Evolutionary conservation across 2,329 filamentous ascomycete genomes (phyloP), one percentile per base, ranked within the genome.

Genomic region (Calcarisporium arbuscula): DNA sequence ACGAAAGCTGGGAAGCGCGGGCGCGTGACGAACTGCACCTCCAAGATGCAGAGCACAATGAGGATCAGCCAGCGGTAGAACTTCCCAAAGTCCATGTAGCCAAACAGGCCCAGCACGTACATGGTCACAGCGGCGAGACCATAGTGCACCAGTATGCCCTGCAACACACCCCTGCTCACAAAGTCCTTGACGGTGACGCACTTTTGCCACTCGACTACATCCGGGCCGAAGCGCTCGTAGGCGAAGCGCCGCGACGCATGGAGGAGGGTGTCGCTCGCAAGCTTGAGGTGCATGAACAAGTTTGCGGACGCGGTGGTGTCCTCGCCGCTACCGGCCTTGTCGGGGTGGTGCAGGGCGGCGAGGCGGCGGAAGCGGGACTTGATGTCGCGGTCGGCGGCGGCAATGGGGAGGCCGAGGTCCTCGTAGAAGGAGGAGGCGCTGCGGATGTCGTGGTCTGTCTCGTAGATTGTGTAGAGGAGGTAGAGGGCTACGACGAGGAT

Each of bases 391-490:
- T 94, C 87, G 34, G 75, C 72, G 9, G 84, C 82, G 37, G 72
- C 59, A 23, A 81, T 69, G 10, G 80, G 67, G 1, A 95, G 74
- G 22, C 78, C 78, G 1, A 98, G 74, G 43, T 82, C 74, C 30
- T 75, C 68, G 64, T 95, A 96, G 65, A 84, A 95, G 58, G 86
- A 80, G 14, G 82, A 79, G 2, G 70, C 66, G 28, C 72, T 66
- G 43, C 77, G 82, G 19, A 95, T 71, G 43, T 86, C 79, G 65
- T 85, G 79, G 69, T 94, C 85, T 51, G 87, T 83, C 64, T 96
- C 90, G 65, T 89, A 92, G 50, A 96, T 78, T 30, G 88, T 95
- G 69, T 95, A 95, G 45, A 82, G 63, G 23, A 96, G 84, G 64
- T 96, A 98, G 41, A 76, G 64, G 31, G 82, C 68, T 32, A 96